Conservation (phyloP, 2,329 filamentous ascomycete species). For the Xylariomycetidae sp. region DNA sequence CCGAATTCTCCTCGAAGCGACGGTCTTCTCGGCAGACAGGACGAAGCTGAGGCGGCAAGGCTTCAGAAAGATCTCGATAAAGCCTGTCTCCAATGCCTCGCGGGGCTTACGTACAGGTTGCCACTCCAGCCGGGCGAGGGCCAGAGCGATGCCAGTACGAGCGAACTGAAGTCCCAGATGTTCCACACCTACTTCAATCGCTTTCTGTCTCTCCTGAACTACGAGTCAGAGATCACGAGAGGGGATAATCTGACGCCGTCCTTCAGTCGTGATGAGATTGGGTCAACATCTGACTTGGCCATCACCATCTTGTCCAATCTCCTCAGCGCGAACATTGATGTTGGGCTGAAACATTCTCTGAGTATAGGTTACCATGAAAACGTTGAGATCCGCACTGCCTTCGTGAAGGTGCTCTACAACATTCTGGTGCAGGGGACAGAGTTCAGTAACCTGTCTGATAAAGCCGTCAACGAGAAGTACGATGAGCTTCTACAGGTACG, state of each 20-base stretch:
- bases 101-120: conserved; percentile 59
- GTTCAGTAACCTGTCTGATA: conserved; percentile 62
- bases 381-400: conserved; percentile 62
- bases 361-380: conserved; percentile 68
- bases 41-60: conserved; percentile 50
- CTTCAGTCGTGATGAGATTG: conserved; percentile 44
- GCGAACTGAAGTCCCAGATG: conserved; percentile 64
- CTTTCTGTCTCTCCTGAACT: conserved; percentile 59
- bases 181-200: conserved; percentile 67
- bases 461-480: conserved; percentile 63
- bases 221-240: conserved; percentile 43
- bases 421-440: conserved; percentile 67
- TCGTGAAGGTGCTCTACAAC: conserved; percentile 64
- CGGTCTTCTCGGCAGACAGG: conserved; percentile 30
- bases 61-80: conserved; percentile 61
- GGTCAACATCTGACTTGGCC: conserved; percentile 54
- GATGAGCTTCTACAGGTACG: conserved; percentile 55
- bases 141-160: conserved; percentile 59
- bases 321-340: conserved; percentile 64
- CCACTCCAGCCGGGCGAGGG: conserved; percentile 61
- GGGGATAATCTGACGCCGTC: conserved; percentile 35
- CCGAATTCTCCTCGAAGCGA: conserved; percentile 47
- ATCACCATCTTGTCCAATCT: conserved; percentile 65
- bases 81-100: conserved; percentile 59
- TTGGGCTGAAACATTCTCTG: conserved; percentile 63